Base-by-base conservation (phyloP, 2,329 filamentous ascomycete genomes). In the Laburnicola sp. region DNA sequence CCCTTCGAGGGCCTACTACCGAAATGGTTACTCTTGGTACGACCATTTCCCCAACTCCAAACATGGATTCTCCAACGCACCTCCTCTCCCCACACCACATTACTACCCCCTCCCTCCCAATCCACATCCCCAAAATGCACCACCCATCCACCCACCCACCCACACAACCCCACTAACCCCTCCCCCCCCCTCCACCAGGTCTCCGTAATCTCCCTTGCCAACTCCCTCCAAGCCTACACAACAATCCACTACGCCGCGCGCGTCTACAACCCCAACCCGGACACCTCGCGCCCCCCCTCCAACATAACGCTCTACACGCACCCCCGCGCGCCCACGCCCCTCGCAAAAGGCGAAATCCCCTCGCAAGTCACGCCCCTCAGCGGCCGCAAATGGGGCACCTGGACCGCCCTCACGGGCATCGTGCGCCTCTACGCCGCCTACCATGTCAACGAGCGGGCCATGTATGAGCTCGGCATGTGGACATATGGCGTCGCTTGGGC, bases 401-500 rank as follows among this genome's bases (percentile, higher is more conserved):
- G 91, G 86, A 95, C 92, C 0, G 81, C 93, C 51, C 79, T 96
- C 51, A 86, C 88, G 4, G 83, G 85, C 51, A 77, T 96, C 44
- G 81, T 96, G 38, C 84, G 92, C 45, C 76, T 91, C 59, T 95
- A 95, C 68, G 89, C 90, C 3, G 89, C 89, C 30, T 96, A 95
- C 76, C 80, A 95, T 72, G 84, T 96, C 57, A 79, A 84, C 59
- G 80, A 90, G 54, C 82, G 83, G 1, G 80, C 82, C 38, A 79
- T 92, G 48, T 97, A 95, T 73, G 83, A 94, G 70, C 78, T 97
- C 51, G 87, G 87, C 11, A 76, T 94, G 59, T 89, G 87, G 82
- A 94, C 89, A 6, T 96, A 93, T 71, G 80, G 84, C 1, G 80
- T 96, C 48, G 92, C 92, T 1, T 82, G 88, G 47, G 76, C 77